Percentiles rank a stretch among this genome's conserved stretches.
phyloP scores from a whole-genome alignment of 2,329 filamentous ascomycete genomes.

The Venturia aucupariae region DNA sequence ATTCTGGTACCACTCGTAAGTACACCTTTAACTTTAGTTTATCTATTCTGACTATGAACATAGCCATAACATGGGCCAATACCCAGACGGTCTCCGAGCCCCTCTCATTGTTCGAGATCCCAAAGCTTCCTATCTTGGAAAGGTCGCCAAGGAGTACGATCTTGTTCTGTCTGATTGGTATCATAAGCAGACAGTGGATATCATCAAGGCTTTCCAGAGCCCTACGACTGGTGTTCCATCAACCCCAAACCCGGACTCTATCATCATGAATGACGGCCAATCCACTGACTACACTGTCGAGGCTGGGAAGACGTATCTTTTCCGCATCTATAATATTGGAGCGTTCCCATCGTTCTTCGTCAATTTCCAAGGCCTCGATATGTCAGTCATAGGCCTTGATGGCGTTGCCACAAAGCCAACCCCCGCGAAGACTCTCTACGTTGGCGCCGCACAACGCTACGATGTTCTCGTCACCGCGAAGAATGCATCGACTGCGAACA shows the following conservation, averaged over 20 bases:
- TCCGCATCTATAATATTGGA: slow-evolving; percentile 61
- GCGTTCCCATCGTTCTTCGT: slow-evolving; percentile 65
- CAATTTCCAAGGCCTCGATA: slow-evolving; percentile 57
- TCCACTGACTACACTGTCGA: slow-evolving; percentile 36
- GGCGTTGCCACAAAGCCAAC: slow-evolving; percentile 53
- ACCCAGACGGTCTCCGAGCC: slow-evolving; percentile 59
- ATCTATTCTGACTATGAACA: slow-evolving; percentile 24
- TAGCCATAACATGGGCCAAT: slow-evolving; percentile 48
- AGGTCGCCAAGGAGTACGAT: slow-evolving; percentile 46
- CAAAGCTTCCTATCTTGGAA: slow-evolving; percentile 41
- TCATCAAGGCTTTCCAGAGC: neutral
- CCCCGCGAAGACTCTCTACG: slow-evolving; percentile 37
- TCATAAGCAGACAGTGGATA: slow-evolving; percentile 43
- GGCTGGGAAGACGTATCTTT: slow-evolving; percentile 49
- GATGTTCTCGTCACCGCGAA: slow-evolving; percentile 7
- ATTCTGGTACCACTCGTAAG: slow-evolving; percentile 55
- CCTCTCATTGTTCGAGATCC: slow-evolving; percentile 57
- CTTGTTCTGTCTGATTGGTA: slow-evolving; percentile 67
- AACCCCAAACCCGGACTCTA: slow-evolving; percentile 57
- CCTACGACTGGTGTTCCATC: slow-evolving; percentile 20
- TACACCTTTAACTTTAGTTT: slow-evolving; percentile 21
- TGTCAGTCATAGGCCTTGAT: slow-evolving; percentile 59
- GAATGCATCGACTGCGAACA: slow-evolving; percentile 42
- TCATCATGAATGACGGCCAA: slow-evolving; percentile 54
- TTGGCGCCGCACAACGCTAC: slow-evolving; percentile 8